These are phyloP conservation scores for Cardiosporidium cionae DNA, from an alignment of 169 alveolate species.

Conservation along the genomic window DNA sequence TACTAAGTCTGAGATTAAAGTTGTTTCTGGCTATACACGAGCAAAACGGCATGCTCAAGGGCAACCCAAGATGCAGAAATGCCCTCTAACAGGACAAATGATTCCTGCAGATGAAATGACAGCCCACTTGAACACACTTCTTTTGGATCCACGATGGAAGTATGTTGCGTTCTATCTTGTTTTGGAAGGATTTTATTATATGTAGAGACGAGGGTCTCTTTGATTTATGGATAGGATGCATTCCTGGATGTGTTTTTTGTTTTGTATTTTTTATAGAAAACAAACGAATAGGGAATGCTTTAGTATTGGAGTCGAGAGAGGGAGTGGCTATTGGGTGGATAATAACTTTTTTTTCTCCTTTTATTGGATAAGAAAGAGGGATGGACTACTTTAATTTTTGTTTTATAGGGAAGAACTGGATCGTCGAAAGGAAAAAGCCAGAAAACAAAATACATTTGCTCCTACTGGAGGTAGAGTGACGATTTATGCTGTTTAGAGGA, in stretches of 20 bases:
- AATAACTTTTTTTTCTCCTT: too few species aligned
- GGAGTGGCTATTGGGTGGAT: too few species aligned
- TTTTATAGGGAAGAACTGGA: not conserved
- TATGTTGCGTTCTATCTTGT: slow-evolving; percentile 51
- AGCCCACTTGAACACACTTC: slow-evolving; percentile 81
- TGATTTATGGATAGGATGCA: too few species aligned
- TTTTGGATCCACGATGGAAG: slow-evolving; percentile 95
- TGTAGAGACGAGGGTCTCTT: too few species aligned
- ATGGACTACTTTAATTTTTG: too few species aligned
- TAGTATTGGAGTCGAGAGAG: too few species aligned
- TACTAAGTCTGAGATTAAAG: slow-evolving; percentile 46
- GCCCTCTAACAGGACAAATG: slow-evolving; percentile 89
- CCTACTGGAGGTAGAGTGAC: not conserved
- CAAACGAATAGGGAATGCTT: too few species aligned
- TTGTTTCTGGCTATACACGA: slow-evolving; percentile 35
- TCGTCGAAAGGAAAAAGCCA: not conserved
- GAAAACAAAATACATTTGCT: not conserved
- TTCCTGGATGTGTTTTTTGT: too few species aligned
- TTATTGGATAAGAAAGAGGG: too few species aligned
- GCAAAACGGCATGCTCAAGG: slow-evolving; percentile 26
- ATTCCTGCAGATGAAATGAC: slow-evolving; percentile 83
- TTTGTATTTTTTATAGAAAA: too few species aligned
- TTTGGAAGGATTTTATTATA: too few species aligned
- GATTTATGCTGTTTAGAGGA: too few species aligned
- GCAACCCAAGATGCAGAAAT: slow-evolving; percentile 66